Percentiles rank a stretch among this genome's conserved stretches.
Conservation (phyloP, 164 flowering plant species). For the Tinospora cordifolia region DNA sequence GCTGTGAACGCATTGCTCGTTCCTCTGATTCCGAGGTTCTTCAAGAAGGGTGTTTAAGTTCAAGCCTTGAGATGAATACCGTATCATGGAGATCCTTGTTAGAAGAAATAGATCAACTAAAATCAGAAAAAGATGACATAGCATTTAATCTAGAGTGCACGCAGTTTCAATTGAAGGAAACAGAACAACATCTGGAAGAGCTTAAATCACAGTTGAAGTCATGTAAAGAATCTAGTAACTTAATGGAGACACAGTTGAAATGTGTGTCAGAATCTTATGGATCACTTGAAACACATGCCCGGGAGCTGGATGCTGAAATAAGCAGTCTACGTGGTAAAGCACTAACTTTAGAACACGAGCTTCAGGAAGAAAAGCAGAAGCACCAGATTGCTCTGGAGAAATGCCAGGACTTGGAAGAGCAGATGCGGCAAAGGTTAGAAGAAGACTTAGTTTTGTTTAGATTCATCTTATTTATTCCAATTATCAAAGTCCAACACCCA, state of each 20-base stretch:
- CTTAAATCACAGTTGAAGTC: slow-evolving; percentile 62
- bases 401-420: slow-evolving; percentile 68
- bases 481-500: neutral
- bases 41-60: slow-evolving; percentile 42
- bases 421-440: slow-evolving; percentile 61
- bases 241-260: slow-evolving; percentile 94
- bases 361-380: slow-evolving; percentile 56
- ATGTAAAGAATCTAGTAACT: slow-evolving; percentile 57
- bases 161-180: slow-evolving; percentile 55
- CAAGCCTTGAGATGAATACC: slow-evolving; percentile 35
- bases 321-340: slow-evolving; percentile 41
- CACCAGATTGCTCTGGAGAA: slow-evolving; percentile 48
- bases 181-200: slow-evolving; percentile 59
- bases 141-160: slow-evolving; percentile 44
- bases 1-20: slow-evolving; percentile 40
- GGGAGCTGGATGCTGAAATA: slow-evolving; percentile 58
- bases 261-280: slow-evolving; percentile 97
- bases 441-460: neutral
- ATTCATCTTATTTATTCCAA: neutral
- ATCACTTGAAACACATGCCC: slow-evolving; percentile 66
- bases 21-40: slow-evolving; percentile 59
- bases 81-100: slow-evolving; percentile 33
- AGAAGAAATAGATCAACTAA: slow-evolving; percentile 61
- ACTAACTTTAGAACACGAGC: slow-evolving; percentile 56
- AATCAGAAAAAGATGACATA: slow-evolving; percentile 58